phyloP scores from a whole-genome alignment of 1,139 yeast species.

The Yamadazyma atmosphaerica region DNA sequence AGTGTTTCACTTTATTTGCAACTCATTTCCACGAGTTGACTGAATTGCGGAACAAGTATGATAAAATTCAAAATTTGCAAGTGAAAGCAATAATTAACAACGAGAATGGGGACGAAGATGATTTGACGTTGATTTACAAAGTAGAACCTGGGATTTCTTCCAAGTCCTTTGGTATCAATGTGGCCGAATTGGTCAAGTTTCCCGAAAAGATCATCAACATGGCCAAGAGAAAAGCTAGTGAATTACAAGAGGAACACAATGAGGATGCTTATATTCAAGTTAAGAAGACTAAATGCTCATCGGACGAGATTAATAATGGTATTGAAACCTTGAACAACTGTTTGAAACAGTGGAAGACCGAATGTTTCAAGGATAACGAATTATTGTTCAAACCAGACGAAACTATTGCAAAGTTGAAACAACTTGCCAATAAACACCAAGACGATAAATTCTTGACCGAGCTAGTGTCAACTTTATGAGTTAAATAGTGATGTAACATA shows the following conservation, averaged over 20 bases:
- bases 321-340: constrained; percentile 53
- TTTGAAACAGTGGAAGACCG: constrained; percentile 59
- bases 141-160: constrained; percentile 93
- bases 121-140: constrained; percentile 83
- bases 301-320: constrained; percentile 58
- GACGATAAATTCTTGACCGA: constrained; percentile 45
- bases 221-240: constrained; percentile 94
- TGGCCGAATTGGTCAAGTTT: constrained; percentile 91
- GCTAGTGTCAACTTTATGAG: constrained; percentile 30
- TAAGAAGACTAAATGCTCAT: constrained; percentile 53
- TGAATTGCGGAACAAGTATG: constrained; percentile 62
- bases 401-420: constrained; percentile 40
- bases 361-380: constrained; percentile 44
- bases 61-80: constrained; percentile 72
- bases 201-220: constrained; percentile 84
- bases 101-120: constrained; percentile 39
- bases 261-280: constrained; percentile 39
- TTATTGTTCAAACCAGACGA: constrained; percentile 29
- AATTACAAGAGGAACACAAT: constrained; percentile 69
- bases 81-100: constrained; percentile 88
- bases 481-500: neutral
- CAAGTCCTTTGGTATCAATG: constrained; percentile 96
- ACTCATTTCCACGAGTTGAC: constrained; percentile 97
- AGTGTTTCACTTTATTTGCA: constrained; percentile 86
- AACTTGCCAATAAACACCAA: constrained; percentile 27